Base-by-base conservation (phyloP, 2,329 filamentous ascomycete species). In the Apiospora saccharicola region DNA sequence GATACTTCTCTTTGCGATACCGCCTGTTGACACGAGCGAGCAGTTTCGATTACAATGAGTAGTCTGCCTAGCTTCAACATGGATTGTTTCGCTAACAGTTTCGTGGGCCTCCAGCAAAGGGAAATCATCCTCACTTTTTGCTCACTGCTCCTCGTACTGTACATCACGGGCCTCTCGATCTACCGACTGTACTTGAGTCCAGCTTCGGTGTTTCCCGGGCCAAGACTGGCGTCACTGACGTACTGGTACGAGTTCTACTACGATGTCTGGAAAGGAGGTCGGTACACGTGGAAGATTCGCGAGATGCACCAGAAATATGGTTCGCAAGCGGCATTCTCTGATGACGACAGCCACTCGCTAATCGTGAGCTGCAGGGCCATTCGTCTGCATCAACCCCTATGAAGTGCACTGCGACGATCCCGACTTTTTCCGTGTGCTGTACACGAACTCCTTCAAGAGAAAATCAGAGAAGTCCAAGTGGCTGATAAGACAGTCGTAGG, bases 211-310 rank as follows among this genome's bases (percentile, higher is more conserved):
- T 68, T 68, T 16, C 67, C 67, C 19, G 67, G 67, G 19, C 67
- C 67, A 1, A 68, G 44, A 24, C 37, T 68, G 67, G 67, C 67
- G 4, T 24, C 19, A 16, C 6, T 68, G 34, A n/a, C 67, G 19
- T 69, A 75, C n/a, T 77, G 76, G 71, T 82, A 82, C 71, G 81
- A 82, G 57, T 77, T 79, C 43, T 83, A 83, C 67, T 80, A 79
- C 69, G 79, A 84, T 51, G 71, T 82, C 5, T 57, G 81, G 37
- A 75, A 77, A 7, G 72, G 75, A 0, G 83, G 82, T 0, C 74
- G 74, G 16, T 84, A 80, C 14, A 44, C n/a, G 67, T 73, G 81
- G 10, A 75, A 81, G 71, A 77, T 83, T 24, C 71, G 79, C 67
- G 74, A 78, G 19, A 76, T 84, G 77, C 81, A 83, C 72, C 57